Evolutionary conservation across 768 basidiomycete species (phyloP).

Genomic region (Royoungia palumana): DNA sequence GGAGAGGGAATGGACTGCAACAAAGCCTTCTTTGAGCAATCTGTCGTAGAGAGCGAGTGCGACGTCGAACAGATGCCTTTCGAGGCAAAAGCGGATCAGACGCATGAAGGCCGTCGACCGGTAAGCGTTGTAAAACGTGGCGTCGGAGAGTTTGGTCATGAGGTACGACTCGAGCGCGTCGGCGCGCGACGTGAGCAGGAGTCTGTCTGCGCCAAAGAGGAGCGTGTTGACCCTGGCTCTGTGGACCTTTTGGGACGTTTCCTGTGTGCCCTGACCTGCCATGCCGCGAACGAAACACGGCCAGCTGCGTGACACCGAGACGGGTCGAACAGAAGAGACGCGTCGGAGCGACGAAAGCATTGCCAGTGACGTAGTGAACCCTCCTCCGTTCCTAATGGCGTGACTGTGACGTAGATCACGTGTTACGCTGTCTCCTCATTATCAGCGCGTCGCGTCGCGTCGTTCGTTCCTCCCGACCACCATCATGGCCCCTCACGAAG

Average conservation of each 20-base stretch:
- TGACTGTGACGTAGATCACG: constrained; percentile 21
- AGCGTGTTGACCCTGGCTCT: constrained; percentile 26
- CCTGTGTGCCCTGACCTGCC: background rate
- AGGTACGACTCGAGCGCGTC: constrained; percentile 21
- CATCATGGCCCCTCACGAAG: constrained; percentile 57
- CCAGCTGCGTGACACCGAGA: constrained; percentile 2
- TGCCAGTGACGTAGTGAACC: too few relatives aligned
- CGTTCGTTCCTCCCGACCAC: constrained; percentile 4
- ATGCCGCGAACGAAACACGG: background rate
- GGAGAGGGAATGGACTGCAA: constrained; percentile 36
- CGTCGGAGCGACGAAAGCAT: constrained; percentile 10
- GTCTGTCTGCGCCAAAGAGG: constrained; percentile 26
- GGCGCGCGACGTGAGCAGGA: constrained; percentile 19
- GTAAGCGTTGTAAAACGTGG: constrained; percentile 28
- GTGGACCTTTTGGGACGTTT: constrained; percentile 13
- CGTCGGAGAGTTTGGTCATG: constrained; percentile 20
- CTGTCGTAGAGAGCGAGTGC: constrained; percentile 41
- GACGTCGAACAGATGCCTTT: constrained; percentile 33
- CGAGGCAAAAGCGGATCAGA: constrained; percentile 40
- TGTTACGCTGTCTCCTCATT: background rate
- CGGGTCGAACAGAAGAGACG: constrained; percentile 2
- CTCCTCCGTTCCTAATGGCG: background rate
- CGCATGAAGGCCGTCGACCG: constrained; percentile 35
- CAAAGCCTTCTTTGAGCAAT: constrained; percentile 40
- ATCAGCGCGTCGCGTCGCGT: constrained; percentile 6